phyloP scores from a whole-genome alignment of 2,329 filamentous ascomycete genomes.

The Pseudogymnoascus sp. region DNA sequence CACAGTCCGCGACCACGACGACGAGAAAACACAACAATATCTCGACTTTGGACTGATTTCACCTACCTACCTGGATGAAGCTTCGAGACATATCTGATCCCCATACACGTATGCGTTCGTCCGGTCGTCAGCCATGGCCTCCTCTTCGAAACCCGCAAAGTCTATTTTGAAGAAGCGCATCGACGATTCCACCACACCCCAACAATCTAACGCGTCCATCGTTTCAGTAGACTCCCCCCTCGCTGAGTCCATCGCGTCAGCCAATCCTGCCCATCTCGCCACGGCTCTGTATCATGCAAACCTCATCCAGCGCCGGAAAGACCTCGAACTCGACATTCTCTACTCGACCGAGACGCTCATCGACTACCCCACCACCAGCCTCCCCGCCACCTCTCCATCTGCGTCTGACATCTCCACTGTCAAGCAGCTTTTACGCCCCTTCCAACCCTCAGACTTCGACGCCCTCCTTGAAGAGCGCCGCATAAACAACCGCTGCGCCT shows the following conservation, averaged over 20 bases:
- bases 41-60: background rate
- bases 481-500: constrained; percentile 74
- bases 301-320: constrained; percentile 75
- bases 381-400: constrained; percentile 45
- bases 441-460: constrained; percentile 85
- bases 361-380: constrained; percentile 33
- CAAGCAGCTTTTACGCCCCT: constrained; percentile 58
- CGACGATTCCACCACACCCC: constrained; percentile 32
- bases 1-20: background rate
- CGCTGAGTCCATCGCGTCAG: constrained; percentile 38
- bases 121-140: constrained; percentile 21
- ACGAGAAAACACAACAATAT: background rate
- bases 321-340: constrained; percentile 68
- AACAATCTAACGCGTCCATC: background rate
- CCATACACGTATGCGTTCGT: background rate
- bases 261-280: constrained; percentile 29
- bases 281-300: constrained; percentile 76
- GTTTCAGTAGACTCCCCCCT: constrained; percentile 37
- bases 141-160: constrained; percentile 33
- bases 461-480: constrained; percentile 84
- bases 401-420: constrained; percentile 58
- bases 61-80: background rate
- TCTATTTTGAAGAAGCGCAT: constrained; percentile 56
- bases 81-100: background rate
- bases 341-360: constrained; percentile 57